Percentiles rank a stretch among this genome's conserved stretches.
phyloP scores from a whole-genome alignment of 2,329 filamentous ascomycete genomes.

The Fusarium miscanthi region DNA sequence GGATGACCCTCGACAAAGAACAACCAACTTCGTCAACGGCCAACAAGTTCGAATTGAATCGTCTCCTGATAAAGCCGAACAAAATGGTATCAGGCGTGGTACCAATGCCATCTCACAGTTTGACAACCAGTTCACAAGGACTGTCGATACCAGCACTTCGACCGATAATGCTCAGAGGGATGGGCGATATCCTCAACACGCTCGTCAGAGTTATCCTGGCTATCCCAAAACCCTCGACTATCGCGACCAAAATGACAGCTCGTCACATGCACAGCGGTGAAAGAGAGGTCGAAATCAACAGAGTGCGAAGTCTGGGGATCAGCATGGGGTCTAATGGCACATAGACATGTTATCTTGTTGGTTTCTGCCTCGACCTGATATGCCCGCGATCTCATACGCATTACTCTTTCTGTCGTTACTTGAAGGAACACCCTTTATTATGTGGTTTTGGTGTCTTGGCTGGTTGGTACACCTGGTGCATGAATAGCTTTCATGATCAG shows the following conservation, averaged over 20 bases:
- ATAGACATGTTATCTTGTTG: neutral
- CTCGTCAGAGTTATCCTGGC: neutral
- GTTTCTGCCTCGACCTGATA: neutral
- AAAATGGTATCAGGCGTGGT: neutral
- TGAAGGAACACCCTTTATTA: neutral
- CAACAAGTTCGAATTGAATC: neutral
- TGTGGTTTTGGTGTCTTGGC: neutral
- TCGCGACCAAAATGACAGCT: neutral
- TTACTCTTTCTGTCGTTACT: neutral
- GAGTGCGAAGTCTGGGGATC: neutral
- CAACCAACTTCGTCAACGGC: constrained; percentile 6
- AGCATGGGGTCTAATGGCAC: neutral
- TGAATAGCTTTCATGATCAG: neutral
- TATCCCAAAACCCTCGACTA: neutral
- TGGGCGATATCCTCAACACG: neutral
- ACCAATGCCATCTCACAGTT: constrained; percentile 3
- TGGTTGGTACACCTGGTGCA: neutral
- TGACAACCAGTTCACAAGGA: constrained; percentile 2
- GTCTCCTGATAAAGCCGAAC: neutral
- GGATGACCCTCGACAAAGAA: constrained; percentile 3
- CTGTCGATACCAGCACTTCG: neutral
- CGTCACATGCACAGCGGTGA: neutral
- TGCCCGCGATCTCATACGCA: neutral
- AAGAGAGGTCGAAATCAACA: neutral
- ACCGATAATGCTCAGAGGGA: neutral